Evolutionary conservation across 1,284 basidiomycete species (phyloP).

Genomic region (Cutaneotrichosporon mucoides): DNA sequence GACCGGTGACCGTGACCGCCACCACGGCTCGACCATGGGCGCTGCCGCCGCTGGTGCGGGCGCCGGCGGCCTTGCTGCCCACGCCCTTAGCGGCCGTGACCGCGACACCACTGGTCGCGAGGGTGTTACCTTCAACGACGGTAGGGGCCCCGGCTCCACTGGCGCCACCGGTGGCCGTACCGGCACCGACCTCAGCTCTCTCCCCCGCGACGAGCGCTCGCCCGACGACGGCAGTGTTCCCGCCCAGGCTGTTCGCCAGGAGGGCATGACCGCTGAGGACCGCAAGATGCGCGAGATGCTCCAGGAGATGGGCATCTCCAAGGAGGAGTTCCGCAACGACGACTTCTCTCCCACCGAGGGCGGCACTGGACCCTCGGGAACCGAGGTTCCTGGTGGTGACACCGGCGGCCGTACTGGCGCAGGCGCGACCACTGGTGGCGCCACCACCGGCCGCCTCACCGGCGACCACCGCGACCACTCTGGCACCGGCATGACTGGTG

Average conservation of each 20-base stretch:
- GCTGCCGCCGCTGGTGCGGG: background rate
- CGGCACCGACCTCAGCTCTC: background rate
- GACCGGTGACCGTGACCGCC: background rate
- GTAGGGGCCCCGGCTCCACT: background rate
- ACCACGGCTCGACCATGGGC: background rate
- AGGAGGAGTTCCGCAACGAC: conserved; percentile 5
- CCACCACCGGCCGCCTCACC: too few relatives aligned
- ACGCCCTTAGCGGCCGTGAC: too few relatives aligned
- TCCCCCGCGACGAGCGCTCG: background rate
- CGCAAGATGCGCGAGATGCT: background rate
- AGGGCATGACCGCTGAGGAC: conserved; percentile 10
- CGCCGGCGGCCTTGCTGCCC: background rate
- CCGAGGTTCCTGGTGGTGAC: background rate
- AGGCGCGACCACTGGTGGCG: background rate
- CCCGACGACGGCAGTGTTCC: conserved; percentile 2
- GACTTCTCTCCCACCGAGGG: background rate
- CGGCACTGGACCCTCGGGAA: too few relatives aligned
- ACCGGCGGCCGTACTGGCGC: background rate
- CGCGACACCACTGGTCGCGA: too few relatives aligned
- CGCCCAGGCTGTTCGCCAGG: conserved; percentile 1
- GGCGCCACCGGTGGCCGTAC: background rate
- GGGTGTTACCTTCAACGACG: too few relatives aligned
- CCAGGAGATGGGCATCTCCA: conserved; percentile 5
- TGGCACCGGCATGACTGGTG: background rate
- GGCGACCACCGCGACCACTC: too few relatives aligned